A percentile compares a stretch with the other conserved stretches of the same genome.
Evolutionary conservation across 2,329 filamentous ascomycete species (phyloP).

Genomic region (Pseudopithomyces maydicus): DNA sequence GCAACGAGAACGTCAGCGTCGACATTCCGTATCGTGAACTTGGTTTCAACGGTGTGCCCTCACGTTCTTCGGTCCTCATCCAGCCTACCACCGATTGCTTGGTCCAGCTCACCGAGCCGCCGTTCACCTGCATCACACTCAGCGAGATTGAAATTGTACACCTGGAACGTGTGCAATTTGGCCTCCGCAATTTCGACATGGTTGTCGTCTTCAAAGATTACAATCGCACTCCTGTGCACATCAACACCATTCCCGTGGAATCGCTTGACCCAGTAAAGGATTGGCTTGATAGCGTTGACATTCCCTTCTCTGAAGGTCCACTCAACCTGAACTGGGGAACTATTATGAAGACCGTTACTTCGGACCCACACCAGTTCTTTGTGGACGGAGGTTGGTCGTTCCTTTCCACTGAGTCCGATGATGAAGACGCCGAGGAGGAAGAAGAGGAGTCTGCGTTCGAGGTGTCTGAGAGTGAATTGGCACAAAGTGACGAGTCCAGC

Average conservation of each 20-base stretch:
- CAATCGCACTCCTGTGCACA: conserved; percentile 83
- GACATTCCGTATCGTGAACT: conserved; percentile 97
- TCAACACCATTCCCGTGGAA: conserved; percentile 98
- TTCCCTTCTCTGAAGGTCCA: conserved; percentile 90
- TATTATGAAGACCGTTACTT: conserved; percentile 98
- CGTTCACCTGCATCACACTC: conserved; percentile 93
- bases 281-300: conserved; percentile 94
- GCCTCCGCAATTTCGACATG: conserved; percentile 97
- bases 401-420: conserved; percentile 84
- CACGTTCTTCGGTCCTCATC: conserved; percentile 92
- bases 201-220: conserved; percentile 99
- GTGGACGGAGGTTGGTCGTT: conserved; percentile 95
- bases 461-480: conserved; percentile 82
- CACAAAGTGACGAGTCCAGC: conserved; percentile 72
- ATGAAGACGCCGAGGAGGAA: conserved; percentile 74
- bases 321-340: conserved; percentile 98
- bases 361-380: conserved; percentile 94
- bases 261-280: conserved; percentile 95
- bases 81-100: conserved; percentile 96
- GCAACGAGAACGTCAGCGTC: conserved; percentile 87
- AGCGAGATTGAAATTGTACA: conserved; percentile 97
- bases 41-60: conserved; percentile 94
- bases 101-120: conserved; percentile 94
- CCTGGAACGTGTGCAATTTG: conserved; percentile 92
- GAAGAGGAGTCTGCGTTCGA: conserved; percentile 93